These are phyloP conservation scores for Arachnomyces sp. DNA, from an alignment of 2,329 filamentous ascomycete genomes.

Conservation along the genomic window DNA sequence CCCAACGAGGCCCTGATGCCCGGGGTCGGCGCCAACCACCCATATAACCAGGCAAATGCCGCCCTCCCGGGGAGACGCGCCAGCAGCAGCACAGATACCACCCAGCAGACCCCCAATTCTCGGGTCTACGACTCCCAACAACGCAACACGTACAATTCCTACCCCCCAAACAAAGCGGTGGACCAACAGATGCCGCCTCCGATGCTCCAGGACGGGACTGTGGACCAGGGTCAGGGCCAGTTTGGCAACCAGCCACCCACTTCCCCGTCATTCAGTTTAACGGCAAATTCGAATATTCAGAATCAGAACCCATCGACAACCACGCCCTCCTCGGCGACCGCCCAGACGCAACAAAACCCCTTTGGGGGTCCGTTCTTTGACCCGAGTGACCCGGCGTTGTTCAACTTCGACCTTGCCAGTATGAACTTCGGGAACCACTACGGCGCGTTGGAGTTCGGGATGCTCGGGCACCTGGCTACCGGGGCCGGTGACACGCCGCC, in stretches of 20 bases:
- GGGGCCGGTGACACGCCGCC: slow-evolving; percentile 72
- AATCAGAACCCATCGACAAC: slow-evolving; percentile 32
- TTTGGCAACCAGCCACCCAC: slow-evolving; percentile 63
- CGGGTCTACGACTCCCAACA: slow-evolving; percentile 37
- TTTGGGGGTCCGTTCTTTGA: slow-evolving; percentile 64
- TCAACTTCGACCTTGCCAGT: slow-evolving; percentile 92
- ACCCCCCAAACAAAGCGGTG: slow-evolving; percentile 30
- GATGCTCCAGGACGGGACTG: slow-evolving; percentile 36
- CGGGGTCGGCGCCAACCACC: slow-evolving; percentile 66
- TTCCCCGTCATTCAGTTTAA: slow-evolving; percentile 60
- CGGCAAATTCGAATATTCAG: slow-evolving; percentile 30
- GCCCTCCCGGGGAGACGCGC: slow-evolving; percentile 21
- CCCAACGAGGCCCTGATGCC: slow-evolving; percentile 81
- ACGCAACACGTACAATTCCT: slow-evolving; percentile 30
- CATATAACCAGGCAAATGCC: slow-evolving; percentile 41
- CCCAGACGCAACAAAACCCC: slow-evolving; percentile 26
- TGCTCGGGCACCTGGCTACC: slow-evolving; percentile 94
- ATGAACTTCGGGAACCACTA: slow-evolving; percentile 96
- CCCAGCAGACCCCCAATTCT: slow-evolving; percentile 21
- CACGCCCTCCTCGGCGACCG: slow-evolving; percentile 41
- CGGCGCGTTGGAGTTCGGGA: slow-evolving; percentile 88
- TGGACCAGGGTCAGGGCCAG: slow-evolving; percentile 44
- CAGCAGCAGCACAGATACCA: slow-evolving; percentile 23
- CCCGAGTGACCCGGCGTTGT: slow-evolving; percentile 81
- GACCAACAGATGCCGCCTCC: slow-evolving; percentile 32